Evolutionary conservation across 2,329 filamentous ascomycete species (phyloP).

Genomic region (Dothideomycetidae sp.): DNA sequence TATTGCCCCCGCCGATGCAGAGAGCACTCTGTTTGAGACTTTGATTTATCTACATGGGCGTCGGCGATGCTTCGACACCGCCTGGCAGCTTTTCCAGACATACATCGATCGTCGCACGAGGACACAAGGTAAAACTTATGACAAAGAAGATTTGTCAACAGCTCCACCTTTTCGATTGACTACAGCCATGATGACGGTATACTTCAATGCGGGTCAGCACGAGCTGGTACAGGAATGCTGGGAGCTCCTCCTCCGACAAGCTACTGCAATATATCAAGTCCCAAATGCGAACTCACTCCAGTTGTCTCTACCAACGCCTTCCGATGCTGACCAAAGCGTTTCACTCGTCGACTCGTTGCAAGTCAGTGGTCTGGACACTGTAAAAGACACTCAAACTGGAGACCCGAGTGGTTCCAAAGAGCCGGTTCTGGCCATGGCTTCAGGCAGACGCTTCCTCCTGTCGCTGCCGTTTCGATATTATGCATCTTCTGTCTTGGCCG

Average conservation of each 20-base stretch:
- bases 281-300: not conserved
- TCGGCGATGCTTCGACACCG: conserved; percentile 32
- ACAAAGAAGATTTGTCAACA: conserved; percentile 8
- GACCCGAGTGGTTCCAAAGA: not conserved
- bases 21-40: conserved; percentile 5
- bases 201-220: conserved; percentile 44
- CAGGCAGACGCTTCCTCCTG: conserved; percentile 35
- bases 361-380: not conserved
- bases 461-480: conserved; percentile 36
- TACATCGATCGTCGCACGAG: conserved; percentile 26
- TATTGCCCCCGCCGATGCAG: not conserved
- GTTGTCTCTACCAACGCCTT: not conserved
- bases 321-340: not conserved
- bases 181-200: conserved; percentile 52
- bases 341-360: not conserved
- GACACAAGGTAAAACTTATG: conserved; percentile 22
- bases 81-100: conserved; percentile 41
- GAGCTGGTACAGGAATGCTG: conserved; percentile 52
- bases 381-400: too few relatives aligned
- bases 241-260: conserved; percentile 44
- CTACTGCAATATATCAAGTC: conserved; percentile 19
- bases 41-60: conserved; percentile 42
- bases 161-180: conserved; percentile 42
- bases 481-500: conserved; percentile 37
- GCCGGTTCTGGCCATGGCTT: conserved; percentile 9